phyloP scores from a whole-genome alignment of 805 yeast species.

The Phaffomyces opuntiae region DNA sequence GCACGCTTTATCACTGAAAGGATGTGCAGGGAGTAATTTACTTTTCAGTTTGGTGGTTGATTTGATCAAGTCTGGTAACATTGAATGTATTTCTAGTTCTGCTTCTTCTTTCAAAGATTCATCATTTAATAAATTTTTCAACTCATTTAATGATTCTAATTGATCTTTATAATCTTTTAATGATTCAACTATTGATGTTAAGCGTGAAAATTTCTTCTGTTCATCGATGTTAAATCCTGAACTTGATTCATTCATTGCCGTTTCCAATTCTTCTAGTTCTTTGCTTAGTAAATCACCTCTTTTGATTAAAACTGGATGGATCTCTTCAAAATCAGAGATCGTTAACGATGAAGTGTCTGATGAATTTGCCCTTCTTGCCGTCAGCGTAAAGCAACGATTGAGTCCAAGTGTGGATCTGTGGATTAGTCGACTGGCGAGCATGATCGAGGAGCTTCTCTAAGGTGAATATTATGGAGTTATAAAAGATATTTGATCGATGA shows the following conservation, averaged over 20 bases:
- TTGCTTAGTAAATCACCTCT: conserved; percentile 36
- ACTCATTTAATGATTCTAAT: conserved; percentile 28
- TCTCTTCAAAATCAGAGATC: neutral
- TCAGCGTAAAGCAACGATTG: neutral
- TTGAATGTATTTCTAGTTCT: conserved; percentile 42
- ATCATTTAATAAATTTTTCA: conserved; percentile 40
- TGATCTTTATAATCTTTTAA: conserved; percentile 31
- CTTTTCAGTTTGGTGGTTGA: conserved; percentile 42
- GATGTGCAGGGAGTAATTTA: conserved; percentile 67
- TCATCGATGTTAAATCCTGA: conserved; percentile 36
- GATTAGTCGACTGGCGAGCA: too few relatives aligned
- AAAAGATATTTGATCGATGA: too few relatives aligned
- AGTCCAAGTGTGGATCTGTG: neutral
- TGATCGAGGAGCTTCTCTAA: too few relatives aligned
- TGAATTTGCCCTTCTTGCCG: neutral
- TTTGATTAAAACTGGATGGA: conserved; percentile 43
- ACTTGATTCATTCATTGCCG: conserved; percentile 32
- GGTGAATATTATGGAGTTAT: too few relatives aligned
- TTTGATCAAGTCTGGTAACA: conserved; percentile 37
- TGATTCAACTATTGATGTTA: conserved; percentile 37
- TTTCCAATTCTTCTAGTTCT: conserved; percentile 37
- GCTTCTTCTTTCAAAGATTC: conserved; percentile 53
- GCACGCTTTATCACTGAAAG: conserved; percentile 70
- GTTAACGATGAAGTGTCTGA: neutral
- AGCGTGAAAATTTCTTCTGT: conserved; percentile 41